Percentiles rank a stretch among this genome's conserved stretches.
Evolutionary conservation across 73 alveolate species (phyloP).

Genomic region (Paramecium tetraurelia): DNA sequence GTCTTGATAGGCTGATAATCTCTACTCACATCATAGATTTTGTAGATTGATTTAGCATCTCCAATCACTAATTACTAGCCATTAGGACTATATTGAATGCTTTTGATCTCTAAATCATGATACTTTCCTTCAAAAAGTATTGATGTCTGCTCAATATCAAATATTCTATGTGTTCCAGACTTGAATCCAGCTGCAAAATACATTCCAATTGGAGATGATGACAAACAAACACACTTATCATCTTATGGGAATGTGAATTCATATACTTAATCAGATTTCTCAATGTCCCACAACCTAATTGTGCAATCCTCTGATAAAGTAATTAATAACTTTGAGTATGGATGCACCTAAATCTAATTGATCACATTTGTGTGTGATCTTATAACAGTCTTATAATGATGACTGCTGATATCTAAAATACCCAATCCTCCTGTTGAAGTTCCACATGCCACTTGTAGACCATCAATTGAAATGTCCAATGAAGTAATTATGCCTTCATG

Average conservation of each 20-base stretch:
- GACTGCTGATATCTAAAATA: conserved; percentile 82
- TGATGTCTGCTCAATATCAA: conserved; percentile 81
- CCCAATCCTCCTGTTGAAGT: conserved; percentile 92
- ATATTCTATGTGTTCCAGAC: conserved; percentile 78
- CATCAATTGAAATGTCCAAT: conserved; percentile 93
- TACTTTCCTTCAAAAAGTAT: conserved; percentile 72
- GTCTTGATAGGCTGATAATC: conserved; percentile 82
- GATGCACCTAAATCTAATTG: conserved; percentile 65
- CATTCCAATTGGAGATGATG: conserved; percentile 71
- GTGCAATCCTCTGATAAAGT: conserved; percentile 81
- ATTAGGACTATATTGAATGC: conserved; percentile 67
- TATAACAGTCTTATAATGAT: conserved; percentile 85
- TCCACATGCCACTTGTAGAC: conserved; percentile 91
- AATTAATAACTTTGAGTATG: conserved; percentile 59
- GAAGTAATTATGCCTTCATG: conserved; percentile 94
- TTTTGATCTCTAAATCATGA: conserved; percentile 67
- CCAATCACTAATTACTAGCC: conserved; percentile 67
- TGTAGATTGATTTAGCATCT: conserved; percentile 69
- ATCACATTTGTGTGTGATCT: conserved; percentile 93
- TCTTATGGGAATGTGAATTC: conserved; percentile 76
- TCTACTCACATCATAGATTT: conserved; percentile 70
- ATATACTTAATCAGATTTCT: conserved; percentile 72
- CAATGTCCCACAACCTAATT: conserved; percentile 83
- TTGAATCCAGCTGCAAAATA: conserved; percentile 81
- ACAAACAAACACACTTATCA: conserved; percentile 72